phyloP scores from a whole-genome alignment of 2,329 filamentous ascomycete genomes.

The Alternaria sp. region DNA sequence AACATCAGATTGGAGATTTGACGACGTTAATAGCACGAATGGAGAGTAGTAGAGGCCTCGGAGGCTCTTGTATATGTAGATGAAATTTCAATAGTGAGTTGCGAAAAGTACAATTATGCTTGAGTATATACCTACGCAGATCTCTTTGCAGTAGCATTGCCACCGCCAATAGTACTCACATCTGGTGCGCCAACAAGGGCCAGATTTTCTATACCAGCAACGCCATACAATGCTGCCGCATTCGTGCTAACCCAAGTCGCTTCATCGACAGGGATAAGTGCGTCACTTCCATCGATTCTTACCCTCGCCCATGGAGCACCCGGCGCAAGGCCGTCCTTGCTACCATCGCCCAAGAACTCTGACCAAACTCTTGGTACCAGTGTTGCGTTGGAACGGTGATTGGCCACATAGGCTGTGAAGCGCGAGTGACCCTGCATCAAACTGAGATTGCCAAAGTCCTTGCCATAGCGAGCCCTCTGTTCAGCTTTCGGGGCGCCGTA shows the following conservation, averaged over 20 bases:
- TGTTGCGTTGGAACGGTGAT: slow-evolving; percentile 56
- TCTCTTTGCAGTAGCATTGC: slow-evolving; percentile 21
- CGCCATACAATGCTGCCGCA: slow-evolving; percentile 64
- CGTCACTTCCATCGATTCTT: slow-evolving; percentile 55
- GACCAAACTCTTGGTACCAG: slow-evolving; percentile 63
- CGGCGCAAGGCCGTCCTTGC: slow-evolving; percentile 43
- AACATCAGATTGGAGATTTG: background rate
- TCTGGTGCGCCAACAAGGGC: slow-evolving; percentile 49
- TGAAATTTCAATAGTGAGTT: too few species aligned
- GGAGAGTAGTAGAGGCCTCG: background rate
- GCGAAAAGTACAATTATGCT: background rate
- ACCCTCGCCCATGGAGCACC: slow-evolving; percentile 58
- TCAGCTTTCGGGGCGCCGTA: slow-evolving; percentile 61
- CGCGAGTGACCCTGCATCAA: slow-evolving; percentile 67
- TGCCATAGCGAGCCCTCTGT: slow-evolving; percentile 64
- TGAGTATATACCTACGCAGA: background rate
- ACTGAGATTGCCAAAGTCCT: slow-evolving; percentile 56
- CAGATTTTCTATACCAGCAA: slow-evolving; percentile 66
- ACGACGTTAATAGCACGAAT: too few species aligned
- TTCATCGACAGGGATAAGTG: slow-evolving; percentile 62
- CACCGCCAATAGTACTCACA: slow-evolving; percentile 19
- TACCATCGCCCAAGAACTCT: slow-evolving; percentile 59
- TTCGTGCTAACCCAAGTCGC: slow-evolving; percentile 67
- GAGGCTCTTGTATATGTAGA: background rate
- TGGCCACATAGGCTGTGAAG: slow-evolving; percentile 64